phyloP scores from a whole-genome alignment of 2,329 filamentous ascomycete species.

The Clonostachys rhizophaga region DNA sequence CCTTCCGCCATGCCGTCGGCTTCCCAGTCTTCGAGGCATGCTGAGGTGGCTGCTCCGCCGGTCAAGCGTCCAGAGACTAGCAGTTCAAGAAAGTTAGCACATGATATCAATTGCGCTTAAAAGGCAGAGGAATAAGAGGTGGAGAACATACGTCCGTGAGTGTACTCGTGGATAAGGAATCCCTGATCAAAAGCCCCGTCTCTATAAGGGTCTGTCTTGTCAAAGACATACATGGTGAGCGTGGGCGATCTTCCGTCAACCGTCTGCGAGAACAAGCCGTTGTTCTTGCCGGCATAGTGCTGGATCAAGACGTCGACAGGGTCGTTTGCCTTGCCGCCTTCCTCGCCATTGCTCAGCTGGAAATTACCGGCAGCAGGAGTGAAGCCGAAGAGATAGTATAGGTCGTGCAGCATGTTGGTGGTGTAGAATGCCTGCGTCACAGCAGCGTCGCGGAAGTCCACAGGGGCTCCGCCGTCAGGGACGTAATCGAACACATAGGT shows the following conservation, averaged over 20 bases:
- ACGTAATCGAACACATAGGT: slow-evolving; percentile 12
- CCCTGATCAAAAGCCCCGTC: slow-evolving; percentile 48
- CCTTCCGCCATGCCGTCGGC: slow-evolving; percentile 45
- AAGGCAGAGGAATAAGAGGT: slow-evolving; percentile 18
- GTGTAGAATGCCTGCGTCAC: slow-evolving; percentile 52
- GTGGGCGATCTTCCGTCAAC: background rate
- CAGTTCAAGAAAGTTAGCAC: no score
- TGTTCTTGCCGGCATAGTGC: slow-evolving; percentile 38
- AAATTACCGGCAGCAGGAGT: slow-evolving; percentile 50
- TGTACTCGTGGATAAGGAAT: slow-evolving; percentile 49
- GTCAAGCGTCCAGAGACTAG: slow-evolving; percentile 42
- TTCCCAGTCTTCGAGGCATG: slow-evolving; percentile 34
- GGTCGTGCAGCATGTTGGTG: slow-evolving; percentile 47
- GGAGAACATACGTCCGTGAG: slow-evolving; percentile 28
- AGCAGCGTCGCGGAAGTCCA: slow-evolving; percentile 40
- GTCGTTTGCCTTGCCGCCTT: slow-evolving; percentile 40
- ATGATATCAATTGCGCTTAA: slow-evolving; percentile 2
- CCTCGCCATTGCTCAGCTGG: slow-evolving; percentile 43
- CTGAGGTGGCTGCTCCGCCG: slow-evolving; percentile 40
- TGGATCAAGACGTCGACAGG: slow-evolving; percentile 45
- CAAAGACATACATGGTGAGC: slow-evolving; percentile 45
- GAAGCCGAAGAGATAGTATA: slow-evolving; percentile 48
- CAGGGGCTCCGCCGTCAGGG: slow-evolving; percentile 18
- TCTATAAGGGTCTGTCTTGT: slow-evolving; percentile 30
- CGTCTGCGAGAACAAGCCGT: slow-evolving; percentile 34